Conservation (phyloP, 352 stramenopile genomes). For the Globisporangium barbulae region DNA sequence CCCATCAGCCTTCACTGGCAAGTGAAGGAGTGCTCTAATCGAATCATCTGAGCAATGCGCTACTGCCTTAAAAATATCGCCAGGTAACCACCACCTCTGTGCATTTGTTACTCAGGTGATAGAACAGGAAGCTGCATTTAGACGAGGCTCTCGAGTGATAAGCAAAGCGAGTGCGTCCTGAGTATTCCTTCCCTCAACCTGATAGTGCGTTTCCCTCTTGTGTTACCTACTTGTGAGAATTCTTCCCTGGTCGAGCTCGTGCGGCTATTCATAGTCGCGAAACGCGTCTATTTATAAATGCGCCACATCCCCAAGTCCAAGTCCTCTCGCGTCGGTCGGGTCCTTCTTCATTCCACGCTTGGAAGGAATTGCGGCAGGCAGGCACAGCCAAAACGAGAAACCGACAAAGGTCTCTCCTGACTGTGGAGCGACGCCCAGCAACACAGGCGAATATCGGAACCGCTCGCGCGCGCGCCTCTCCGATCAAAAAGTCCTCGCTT, state of each 20-base stretch:
- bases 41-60: neutral
- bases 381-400: slow-evolving; percentile 6
- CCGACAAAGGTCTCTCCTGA: neutral
- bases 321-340: neutral
- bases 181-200: too few species aligned
- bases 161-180: neutral
- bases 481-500: neutral
- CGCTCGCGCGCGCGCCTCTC: neutral
- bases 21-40: neutral
- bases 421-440: neutral
- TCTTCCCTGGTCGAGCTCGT: neutral
- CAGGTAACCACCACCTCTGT: neutral
- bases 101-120: neutral
- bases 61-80: neutral
- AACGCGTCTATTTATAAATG: slow-evolving; percentile 6
- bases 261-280: neutral
- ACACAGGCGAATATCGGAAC: neutral
- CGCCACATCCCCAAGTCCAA: neutral
- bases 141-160: neutral
- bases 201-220: neutral
- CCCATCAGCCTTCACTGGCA: neutral
- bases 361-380: slow-evolving; percentile 8
- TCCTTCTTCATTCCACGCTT: slow-evolving; percentile 12
- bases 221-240: neutral
- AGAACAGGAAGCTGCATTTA: neutral